phyloP scores from a whole-genome alignment of 2,329 filamentous ascomycete species.

The Coniochaeta hoffmannii region DNA sequence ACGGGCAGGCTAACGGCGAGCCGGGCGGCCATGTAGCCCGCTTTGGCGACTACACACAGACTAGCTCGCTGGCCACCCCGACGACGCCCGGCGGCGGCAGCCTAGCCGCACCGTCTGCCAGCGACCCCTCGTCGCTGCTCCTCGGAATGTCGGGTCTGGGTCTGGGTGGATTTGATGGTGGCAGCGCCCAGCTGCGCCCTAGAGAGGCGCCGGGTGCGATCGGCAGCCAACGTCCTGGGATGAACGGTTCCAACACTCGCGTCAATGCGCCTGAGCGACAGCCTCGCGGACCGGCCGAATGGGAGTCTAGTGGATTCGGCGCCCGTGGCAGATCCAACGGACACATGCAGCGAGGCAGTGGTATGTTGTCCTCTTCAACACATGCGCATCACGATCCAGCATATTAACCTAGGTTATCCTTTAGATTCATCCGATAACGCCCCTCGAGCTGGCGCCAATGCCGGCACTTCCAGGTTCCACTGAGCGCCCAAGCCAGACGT shows the following conservation, averaged over 20 bases:
- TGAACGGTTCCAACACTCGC: conserved; percentile 33
- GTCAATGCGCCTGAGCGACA: conserved; percentile 50
- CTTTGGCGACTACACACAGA: conserved; percentile 37
- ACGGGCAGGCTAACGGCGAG: conserved; percentile 31
- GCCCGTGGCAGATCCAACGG: conserved; percentile 49
- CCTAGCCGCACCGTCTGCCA: conserved; percentile 14
- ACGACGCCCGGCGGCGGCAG: conserved; percentile 26
- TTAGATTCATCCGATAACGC: conserved; percentile 5
- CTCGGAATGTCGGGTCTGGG: conserved; percentile 42
- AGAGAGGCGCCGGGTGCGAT: conserved; percentile 53
- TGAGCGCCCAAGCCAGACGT: neutral
- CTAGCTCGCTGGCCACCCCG: conserved; percentile 25
- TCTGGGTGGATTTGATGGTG: conserved; percentile 42
- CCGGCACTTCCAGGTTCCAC: conserved; percentile 2
- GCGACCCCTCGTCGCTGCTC: conserved; percentile 29
- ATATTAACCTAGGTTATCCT: neutral
- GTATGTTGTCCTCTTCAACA: conserved; percentile 30
- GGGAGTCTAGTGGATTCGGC: conserved; percentile 50
- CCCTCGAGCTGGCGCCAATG: neutral
- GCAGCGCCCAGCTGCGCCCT: conserved; percentile 26
- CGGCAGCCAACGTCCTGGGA: conserved; percentile 54
- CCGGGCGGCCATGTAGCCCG: conserved; percentile 24
- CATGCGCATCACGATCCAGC: neutral
- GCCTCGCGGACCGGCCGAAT: conserved; percentile 52
- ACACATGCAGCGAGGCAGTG: conserved; percentile 55